Percentiles rank a stretch among this genome's conserved stretches.
These are phyloP conservation scores for Coemansia sp. DNA, from an alignment of 192 early-diverging fungal genomes.

Conservation along the genomic window DNA sequence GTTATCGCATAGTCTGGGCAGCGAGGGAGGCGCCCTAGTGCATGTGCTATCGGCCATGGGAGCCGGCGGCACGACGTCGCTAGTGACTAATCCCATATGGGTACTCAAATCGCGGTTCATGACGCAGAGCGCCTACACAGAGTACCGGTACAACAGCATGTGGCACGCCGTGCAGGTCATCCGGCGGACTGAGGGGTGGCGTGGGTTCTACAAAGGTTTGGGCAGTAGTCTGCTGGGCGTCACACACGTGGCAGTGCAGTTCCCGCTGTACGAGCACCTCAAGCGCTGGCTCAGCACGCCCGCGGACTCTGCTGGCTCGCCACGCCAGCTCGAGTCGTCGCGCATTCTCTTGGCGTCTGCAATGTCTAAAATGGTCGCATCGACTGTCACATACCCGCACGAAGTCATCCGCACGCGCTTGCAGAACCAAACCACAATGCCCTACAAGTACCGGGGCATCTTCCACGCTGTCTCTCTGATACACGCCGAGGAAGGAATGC, in stretches of 20 bases:
- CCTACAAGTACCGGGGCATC: conserved; percentile 84
- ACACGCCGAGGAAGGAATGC: conserved; percentile 73
- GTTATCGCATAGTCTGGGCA: conserved; percentile 18
- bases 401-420: conserved; percentile 93
- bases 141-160: conserved; percentile 84
- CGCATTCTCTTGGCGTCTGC: conserved; percentile 83
- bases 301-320: background rate
- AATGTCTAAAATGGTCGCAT: conserved; percentile 88
- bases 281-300: conserved; percentile 55
- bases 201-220: conserved; percentile 92
- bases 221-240: conserved; percentile 91
- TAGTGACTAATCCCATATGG: conserved; percentile 89
- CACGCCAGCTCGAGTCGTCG: conserved; percentile 39
- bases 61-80: conserved; percentile 78
- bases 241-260: conserved; percentile 91
- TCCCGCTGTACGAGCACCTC: conserved; percentile 94
- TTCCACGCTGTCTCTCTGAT: conserved; percentile 77
- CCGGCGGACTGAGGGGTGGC: conserved; percentile 71
- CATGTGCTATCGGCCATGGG: conserved; percentile 87
- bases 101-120: conserved; percentile 91
- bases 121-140: conserved; percentile 76
- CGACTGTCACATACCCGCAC: conserved; percentile 91
- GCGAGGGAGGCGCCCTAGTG: conserved; percentile 39
- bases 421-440: conserved; percentile 80
- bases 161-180: conserved; percentile 82